These are phyloP conservation scores for Dichotomopilus funicola DNA, from an alignment of 2,329 filamentous ascomycete genomes.

Conservation along the genomic window DNA sequence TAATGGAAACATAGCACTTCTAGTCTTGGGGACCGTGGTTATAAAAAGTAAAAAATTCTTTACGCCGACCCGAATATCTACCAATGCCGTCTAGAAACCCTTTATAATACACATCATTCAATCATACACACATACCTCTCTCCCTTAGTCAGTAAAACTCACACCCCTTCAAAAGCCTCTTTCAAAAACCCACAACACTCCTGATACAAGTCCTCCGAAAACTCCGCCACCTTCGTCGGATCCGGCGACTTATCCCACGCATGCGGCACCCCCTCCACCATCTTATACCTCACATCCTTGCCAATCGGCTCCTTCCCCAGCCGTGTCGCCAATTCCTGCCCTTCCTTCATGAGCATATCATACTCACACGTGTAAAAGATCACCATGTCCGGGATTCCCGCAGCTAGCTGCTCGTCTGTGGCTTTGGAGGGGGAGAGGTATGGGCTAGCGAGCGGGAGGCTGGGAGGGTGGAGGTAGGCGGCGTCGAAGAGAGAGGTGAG, in stretches of 20 bases:
- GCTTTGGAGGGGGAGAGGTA: conserved; percentile 54
- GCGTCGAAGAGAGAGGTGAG: conserved; percentile 59
- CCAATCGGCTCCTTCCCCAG: conserved; percentile 40
- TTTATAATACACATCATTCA: too few relatives aligned
- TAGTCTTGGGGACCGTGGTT: too few relatives aligned
- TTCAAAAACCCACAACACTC: conserved; percentile 47
- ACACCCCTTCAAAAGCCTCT: conserved; percentile 33
- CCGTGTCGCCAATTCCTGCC: conserved; percentile 54
- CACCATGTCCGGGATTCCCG: conserved; percentile 44
- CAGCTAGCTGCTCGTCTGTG: conserved; percentile 41
- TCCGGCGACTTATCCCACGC: conserved; percentile 64
- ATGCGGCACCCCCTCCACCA: conserved; percentile 53
- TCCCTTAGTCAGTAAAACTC: background rate
- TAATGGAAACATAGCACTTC: too few relatives aligned
- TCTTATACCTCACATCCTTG: conserved; percentile 52
- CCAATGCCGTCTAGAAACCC: too few relatives aligned
- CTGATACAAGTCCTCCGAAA: conserved; percentile 47
- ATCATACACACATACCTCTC: too few relatives aligned
- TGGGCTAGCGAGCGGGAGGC: conserved; percentile 43
- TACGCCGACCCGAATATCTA: too few relatives aligned
- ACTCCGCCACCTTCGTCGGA: conserved; percentile 45
- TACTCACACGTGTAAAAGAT: conserved; percentile 58
- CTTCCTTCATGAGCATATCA: conserved; percentile 58
- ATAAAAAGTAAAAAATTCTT: too few relatives aligned
- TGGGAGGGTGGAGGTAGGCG: conserved; percentile 51